phyloP scores from a whole-genome alignment of 441 rosid species.

The Jatropha multifida region DNA sequence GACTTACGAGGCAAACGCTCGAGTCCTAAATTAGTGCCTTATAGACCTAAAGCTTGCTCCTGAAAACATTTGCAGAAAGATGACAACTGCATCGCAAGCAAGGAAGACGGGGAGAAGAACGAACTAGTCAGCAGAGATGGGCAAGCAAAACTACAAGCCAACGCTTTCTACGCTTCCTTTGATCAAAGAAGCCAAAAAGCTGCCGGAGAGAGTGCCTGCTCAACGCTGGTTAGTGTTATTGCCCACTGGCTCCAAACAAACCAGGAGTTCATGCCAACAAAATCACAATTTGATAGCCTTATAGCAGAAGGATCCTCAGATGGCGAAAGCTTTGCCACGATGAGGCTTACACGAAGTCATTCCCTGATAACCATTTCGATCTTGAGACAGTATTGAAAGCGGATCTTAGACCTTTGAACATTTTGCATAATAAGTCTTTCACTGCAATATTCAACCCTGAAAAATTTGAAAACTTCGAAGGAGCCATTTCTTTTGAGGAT shows the following conservation, averaged over 20 bases:
- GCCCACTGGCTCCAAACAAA: constrained; percentile 61
- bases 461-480: constrained; percentile 44
- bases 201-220: constrained; percentile 64
- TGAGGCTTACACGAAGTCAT: constrained; percentile 24
- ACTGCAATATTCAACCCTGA: constrained; percentile 60
- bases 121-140: constrained; percentile 47
- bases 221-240: constrained; percentile 45
- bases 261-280: constrained; percentile 38
- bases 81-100: background rate
- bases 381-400: constrained; percentile 54
- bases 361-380: constrained; percentile 61
- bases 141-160: constrained; percentile 35
- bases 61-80: constrained; percentile 6
- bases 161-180: constrained; percentile 57
- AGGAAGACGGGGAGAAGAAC: constrained; percentile 34
- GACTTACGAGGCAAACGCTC: too few species aligned
- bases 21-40: too few species aligned
- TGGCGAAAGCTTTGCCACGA: constrained; percentile 55
- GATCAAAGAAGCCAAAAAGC: constrained; percentile 66
- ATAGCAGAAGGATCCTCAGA: constrained; percentile 49
- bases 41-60: background rate
- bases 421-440: constrained; percentile 38
- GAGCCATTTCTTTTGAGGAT: constrained; percentile 57
- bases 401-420: constrained; percentile 35
- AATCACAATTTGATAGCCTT: constrained; percentile 47